Evolutionary conservation across 352 stramenopile species (phyloP).

Genomic region (Elongisporangium anandrum): DNA sequence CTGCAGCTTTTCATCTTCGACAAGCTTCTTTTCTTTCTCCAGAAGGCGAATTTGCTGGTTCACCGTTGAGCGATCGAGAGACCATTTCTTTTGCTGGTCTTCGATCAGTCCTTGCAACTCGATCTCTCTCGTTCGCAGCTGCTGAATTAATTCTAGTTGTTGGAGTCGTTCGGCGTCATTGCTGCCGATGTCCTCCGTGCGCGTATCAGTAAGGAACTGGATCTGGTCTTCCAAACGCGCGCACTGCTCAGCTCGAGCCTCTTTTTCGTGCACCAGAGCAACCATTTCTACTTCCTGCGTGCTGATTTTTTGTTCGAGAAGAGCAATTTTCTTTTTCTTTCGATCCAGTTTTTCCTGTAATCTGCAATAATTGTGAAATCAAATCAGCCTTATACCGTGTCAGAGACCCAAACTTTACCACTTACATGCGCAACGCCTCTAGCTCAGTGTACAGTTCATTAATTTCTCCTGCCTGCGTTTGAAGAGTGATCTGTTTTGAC

Average conservation of each 20-base stretch:
- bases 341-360: slow-evolving; percentile 33
- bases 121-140: slow-evolving; percentile 34
- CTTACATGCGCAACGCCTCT: slow-evolving; percentile 42
- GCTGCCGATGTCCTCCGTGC: slow-evolving; percentile 34
- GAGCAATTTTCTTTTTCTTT: slow-evolving; percentile 26
- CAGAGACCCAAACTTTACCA: background rate
- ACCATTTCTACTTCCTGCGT: slow-evolving; percentile 43
- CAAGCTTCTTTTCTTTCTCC: slow-evolving; percentile 52
- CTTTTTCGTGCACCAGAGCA: slow-evolving; percentile 47
- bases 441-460: slow-evolving; percentile 49
- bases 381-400: background rate
- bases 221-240: slow-evolving; percentile 47
- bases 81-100: slow-evolving; percentile 57
- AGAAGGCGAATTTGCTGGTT: slow-evolving; percentile 45
- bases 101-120: slow-evolving; percentile 54
- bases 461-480: slow-evolving; percentile 61
- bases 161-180: slow-evolving; percentile 56
- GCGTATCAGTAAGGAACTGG: slow-evolving; percentile 49
- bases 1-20: slow-evolving; percentile 26
- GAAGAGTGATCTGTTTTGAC: slow-evolving; percentile 48
- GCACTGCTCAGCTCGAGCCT: slow-evolving; percentile 32
- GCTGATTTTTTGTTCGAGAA: slow-evolving; percentile 22
- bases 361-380: background rate
- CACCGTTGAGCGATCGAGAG: slow-evolving; percentile 32
- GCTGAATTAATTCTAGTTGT: slow-evolving; percentile 56